Conservation (phyloP, 139 green algal species). For the Chlamydomonas incerta region DNA sequence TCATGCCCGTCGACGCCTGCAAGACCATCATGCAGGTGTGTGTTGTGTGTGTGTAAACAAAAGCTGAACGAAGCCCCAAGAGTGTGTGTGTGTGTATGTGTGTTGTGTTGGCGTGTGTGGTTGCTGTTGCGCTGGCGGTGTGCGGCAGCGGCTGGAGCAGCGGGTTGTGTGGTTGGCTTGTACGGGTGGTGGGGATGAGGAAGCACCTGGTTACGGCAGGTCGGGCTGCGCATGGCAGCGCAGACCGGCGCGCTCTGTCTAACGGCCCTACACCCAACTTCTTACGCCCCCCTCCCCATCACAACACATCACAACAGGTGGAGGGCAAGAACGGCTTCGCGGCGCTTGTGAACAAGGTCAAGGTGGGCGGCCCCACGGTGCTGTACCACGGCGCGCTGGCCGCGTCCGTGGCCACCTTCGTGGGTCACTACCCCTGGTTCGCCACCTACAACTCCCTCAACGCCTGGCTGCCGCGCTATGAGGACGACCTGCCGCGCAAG, state of each 20-base stretch:
- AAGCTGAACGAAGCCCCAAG: too few species aligned
- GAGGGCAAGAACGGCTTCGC: slow-evolving; percentile 79
- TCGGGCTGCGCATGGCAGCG: too few species aligned
- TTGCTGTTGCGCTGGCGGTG: too few species aligned
- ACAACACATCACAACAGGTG: too few species aligned
- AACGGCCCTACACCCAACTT: background rate
- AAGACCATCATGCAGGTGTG: slow-evolving; percentile 95
- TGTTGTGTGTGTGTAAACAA: too few species aligned
- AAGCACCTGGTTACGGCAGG: too few species aligned
- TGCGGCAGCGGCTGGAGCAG: too few species aligned
- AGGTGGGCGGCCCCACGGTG: slow-evolving; percentile 77
- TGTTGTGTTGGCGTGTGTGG: too few species aligned
- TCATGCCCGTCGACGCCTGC: slow-evolving; percentile 93
- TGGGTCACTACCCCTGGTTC: slow-evolving; percentile 95
- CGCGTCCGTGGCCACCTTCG: slow-evolving; percentile 86
- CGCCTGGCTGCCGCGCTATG: background rate
- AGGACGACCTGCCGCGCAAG: slow-evolving; percentile 71
- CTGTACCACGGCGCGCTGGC: slow-evolving; percentile 91
- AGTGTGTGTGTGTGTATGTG: too few species aligned
- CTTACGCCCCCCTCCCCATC: background rate
- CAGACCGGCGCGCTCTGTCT: too few species aligned
- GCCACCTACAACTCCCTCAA: slow-evolving; percentile 44
- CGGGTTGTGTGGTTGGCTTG: too few species aligned
- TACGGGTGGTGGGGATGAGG: too few species aligned
- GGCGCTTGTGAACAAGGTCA: slow-evolving; percentile 79